Evolutionary conservation across 176 grass and related monocot genomes (phyloP), one percentile per base, ranked within the genome.

Genomic region (Oryza punctata): DNA sequence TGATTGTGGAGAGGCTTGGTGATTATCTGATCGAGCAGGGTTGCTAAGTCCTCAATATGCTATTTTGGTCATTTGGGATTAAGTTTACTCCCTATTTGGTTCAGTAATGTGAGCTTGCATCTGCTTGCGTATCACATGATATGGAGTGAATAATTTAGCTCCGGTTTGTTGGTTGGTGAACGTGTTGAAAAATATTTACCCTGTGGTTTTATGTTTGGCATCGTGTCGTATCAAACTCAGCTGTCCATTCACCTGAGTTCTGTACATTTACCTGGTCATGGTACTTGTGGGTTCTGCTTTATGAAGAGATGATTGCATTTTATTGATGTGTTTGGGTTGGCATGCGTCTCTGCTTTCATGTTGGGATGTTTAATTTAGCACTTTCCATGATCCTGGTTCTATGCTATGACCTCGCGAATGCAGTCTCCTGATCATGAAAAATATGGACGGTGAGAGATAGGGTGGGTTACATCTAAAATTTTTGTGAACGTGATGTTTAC

Each of bases 1-100:
- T 97, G 87, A 49, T 97, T 9, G 91, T 97, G 43, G 94, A 97
- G 85, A 97, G 94, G 94, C 91, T 97, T 2, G 94, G 94, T 3
- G 94, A 97, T 87, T 97, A 97, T 83, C 94, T 97, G 54, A 0
- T 91, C 52, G 94, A 97, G 11, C 94, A 97, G 91, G 54, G 63
- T 27, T 94, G 23, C 66, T 97, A 84, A 91, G 54, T 70, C 76
- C 78, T 71, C 64, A 7, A 13, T 65, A 77, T 83, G 72, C 35
- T 92, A 81, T 92, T 78, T 90, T 88, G 84, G 84, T 80, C 84
- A 69, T 84, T 63, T 83, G 80, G 76, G 63, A 90, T 80, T 69
- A 69, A 87, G 80, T 87, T 87, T 87, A 75, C 49, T 75, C 88
- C 67, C 85, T 59, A 85, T 89, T 77, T 85, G 82, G 78, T 85